Evolutionary conservation across 1,284 basidiomycete genomes (phyloP).

Genomic region (Marasmius oreades): DNA sequence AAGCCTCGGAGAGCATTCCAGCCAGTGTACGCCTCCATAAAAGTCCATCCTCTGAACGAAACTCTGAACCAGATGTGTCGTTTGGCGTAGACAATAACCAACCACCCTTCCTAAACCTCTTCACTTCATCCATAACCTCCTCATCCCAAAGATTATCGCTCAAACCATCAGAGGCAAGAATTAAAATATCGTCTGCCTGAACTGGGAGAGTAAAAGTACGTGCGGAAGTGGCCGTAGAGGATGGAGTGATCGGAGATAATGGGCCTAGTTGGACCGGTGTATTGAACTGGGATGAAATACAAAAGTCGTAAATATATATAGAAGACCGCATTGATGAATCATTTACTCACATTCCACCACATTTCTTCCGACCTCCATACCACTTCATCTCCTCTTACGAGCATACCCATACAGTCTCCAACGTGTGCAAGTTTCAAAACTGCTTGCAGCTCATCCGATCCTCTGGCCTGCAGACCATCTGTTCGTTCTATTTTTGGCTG

Average conservation of each 20-base stretch:
- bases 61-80: background rate
- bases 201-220: constrained; percentile 76
- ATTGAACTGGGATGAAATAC: constrained; percentile 61
- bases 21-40: constrained; percentile 55
- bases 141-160: constrained; percentile 96
- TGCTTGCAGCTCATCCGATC: constrained; percentile 42
- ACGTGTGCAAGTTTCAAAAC: constrained; percentile 88
- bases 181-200: constrained; percentile 82
- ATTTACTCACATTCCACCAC: constrained; percentile 73
- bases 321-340: constrained; percentile 8
- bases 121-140: constrained; percentile 88
- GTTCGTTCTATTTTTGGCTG: background rate
- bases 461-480: background rate
- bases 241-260: constrained; percentile 61
- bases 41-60: constrained; percentile 16
- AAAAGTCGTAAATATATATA: constrained; percentile 2
- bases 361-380: constrained; percentile 91
- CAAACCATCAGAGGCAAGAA: constrained; percentile 87
- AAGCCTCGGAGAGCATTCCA: constrained; percentile 65
- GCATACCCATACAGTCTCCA: constrained; percentile 88
- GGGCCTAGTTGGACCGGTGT: constrained; percentile 89
- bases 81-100: background rate
- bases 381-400: constrained; percentile 76
- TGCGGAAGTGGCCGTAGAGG: constrained; percentile 72
- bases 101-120: constrained; percentile 48